Percentiles rank a stretch among this genome's conserved stretches.
phyloP scores from a whole-genome alignment of 768 basidiomycete species.

The Lactifluus pinguis region DNA sequence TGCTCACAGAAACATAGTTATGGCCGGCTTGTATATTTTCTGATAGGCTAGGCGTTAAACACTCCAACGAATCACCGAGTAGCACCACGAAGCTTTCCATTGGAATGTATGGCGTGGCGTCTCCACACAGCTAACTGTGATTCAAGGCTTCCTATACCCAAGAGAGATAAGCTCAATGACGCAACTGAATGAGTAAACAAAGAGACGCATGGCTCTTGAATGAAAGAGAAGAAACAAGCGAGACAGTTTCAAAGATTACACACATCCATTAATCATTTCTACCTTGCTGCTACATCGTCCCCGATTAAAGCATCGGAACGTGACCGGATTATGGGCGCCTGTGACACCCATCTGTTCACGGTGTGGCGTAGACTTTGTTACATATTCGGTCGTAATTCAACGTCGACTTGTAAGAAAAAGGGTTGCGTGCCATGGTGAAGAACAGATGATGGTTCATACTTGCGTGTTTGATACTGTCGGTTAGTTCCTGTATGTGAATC shows the following conservation, averaged over 20 bases:
- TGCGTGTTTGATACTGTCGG: background rate
- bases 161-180: background rate
- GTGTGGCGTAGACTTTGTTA: background rate
- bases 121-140: background rate
- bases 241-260: background rate
- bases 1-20: too few species aligned
- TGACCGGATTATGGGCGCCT: background rate
- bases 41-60: too few species aligned
- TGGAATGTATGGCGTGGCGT: background rate
- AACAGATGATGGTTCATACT: background rate
- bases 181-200: background rate
- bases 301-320: background rate
- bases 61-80: background rate
- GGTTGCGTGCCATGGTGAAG: background rate
- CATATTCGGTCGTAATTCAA: background rate
- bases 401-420: background rate
- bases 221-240: background rate
- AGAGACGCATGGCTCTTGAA: background rate
- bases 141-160: background rate
- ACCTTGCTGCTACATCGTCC: background rate
- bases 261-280: background rate
- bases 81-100: background rate
- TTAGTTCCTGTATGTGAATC: background rate
- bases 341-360: background rate
- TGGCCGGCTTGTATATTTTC: too few species aligned